These are phyloP conservation scores for Gaertneriomyces semiglobifer DNA, from an alignment of 192 early-diverging fungal genomes.

Conservation along the genomic window DNA sequence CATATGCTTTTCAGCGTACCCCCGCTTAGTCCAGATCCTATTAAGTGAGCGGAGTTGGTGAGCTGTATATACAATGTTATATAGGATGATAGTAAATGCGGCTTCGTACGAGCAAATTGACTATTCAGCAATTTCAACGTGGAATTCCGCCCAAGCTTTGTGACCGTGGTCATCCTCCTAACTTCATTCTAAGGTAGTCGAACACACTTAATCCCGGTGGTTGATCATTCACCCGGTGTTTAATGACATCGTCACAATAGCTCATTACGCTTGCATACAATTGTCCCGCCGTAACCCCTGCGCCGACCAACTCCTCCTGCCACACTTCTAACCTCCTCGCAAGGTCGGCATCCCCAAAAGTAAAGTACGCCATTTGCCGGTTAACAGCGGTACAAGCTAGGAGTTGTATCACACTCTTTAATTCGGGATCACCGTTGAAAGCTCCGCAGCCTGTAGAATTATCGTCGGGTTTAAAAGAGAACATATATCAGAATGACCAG, in stretches of 20 bases:
- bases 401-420: conserved; percentile 47
- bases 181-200: too few relatives aligned
- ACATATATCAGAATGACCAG: neutral
- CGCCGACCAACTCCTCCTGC: neutral
- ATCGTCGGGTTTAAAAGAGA: neutral
- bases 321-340: conserved; percentile 10
- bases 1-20: conserved; percentile 10
- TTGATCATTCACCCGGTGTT: too few relatives aligned
- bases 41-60: too few relatives aligned
- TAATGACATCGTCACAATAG: too few relatives aligned
- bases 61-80: too few relatives aligned
- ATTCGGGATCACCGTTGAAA: conserved; percentile 44
- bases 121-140: too few relatives aligned
- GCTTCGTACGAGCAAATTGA: too few relatives aligned
- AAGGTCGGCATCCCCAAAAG: conserved; percentile 44
- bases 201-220: too few relatives aligned
- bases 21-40: too few relatives aligned
- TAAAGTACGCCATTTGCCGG: conserved; percentile 41
- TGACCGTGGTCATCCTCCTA: too few relatives aligned
- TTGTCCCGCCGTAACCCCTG: conserved; percentile 1
- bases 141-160: too few relatives aligned
- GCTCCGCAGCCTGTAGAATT: conserved; percentile 45
- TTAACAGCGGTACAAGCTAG: conserved; percentile 38
- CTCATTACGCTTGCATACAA: neutral
- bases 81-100: too few relatives aligned